These are phyloP conservation scores for Claviceps maximensis DNA, from an alignment of 2,329 filamentous ascomycete genomes.

Conservation along the genomic window DNA sequence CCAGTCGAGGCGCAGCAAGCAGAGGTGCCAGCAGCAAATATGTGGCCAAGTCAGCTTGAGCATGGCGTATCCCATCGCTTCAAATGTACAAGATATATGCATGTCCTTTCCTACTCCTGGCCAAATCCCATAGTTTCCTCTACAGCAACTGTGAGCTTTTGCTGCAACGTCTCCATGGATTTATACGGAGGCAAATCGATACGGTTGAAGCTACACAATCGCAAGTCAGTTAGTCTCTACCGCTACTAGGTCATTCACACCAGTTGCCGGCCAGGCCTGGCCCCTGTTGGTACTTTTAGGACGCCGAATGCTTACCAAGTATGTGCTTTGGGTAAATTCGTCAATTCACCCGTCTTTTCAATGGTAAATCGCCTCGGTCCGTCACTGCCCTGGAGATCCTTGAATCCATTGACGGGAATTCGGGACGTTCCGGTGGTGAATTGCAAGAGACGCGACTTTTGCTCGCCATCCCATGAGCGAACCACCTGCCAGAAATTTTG, in stretches of 20 bases:
- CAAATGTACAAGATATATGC: background rate
- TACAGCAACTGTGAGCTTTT: conserved; percentile 90
- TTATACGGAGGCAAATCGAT: conserved; percentile 93
- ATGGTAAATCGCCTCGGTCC: conserved; percentile 93
- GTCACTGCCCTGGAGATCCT: conserved; percentile 94
- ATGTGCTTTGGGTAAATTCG: conserved; percentile 88
- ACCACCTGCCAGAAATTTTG: conserved; percentile 99
- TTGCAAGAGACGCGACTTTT: conserved; percentile 90
- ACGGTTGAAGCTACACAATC: conserved; percentile 69
- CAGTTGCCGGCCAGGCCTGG: background rate
- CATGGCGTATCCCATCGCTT: background rate
- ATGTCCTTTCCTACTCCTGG: conserved; percentile 56
- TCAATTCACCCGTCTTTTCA: conserved; percentile 87
- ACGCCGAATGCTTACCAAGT: conserved; percentile 63
- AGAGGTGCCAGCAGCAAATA: no score
- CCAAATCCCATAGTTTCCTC: conserved; percentile 99
- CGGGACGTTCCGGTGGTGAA: conserved; percentile 96
- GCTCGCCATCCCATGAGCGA: conserved; percentile 91
- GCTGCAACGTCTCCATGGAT: conserved; percentile 66
- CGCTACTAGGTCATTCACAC: background rate
- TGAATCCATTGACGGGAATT: conserved; percentile 98
- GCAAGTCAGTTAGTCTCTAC: conserved; percentile 10
- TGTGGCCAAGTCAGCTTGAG: background rate
- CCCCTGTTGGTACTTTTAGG: background rate
- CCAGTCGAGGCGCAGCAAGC: no score